Evolutionary conservation across 495 filamentous ascomycete genomes (phyloP), one percentile per base, ranked within the genome.

Genomic region (Penicillium herquei): DNA sequence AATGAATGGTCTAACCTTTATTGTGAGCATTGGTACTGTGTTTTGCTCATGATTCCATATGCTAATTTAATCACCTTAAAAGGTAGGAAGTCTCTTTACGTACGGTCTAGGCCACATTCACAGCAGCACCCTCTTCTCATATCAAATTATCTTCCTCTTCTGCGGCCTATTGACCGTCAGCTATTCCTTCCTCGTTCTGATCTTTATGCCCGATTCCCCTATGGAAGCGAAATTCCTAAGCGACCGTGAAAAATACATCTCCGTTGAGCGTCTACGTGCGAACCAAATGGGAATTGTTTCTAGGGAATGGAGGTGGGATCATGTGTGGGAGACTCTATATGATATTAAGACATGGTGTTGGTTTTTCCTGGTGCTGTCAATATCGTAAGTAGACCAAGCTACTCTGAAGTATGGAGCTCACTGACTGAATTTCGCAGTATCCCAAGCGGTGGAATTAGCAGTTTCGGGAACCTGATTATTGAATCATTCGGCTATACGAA

Each of bases 51-150:
- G 21, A 2, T 26, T 26, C 21, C 21, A 26, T 26, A 26, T 26
- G 21, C 50, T 44, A 18, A 10, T 16, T 6, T 35, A 32, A 16
- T 3, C 14, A 26, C 34, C 4, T 32, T n/a, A 6, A 18, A n/a
- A 52, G 50, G 68, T 68, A 12, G 68, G 63, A 0, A 65, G 63
- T 40, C 40, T 83, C 9, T 71, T 84, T 39, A 78, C 78, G 5
- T 85, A 81, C 46, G 80, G 81, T 6, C 70, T 86, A 12, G 81
- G 79, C 2, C 81, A 84, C 57, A 80, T 84, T 52, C 54, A 73
- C 2, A 78, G 72, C 52, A 18, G 66, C 6, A 61, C 63, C 3
- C 65, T 85, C 17, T 74, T n/a, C 13, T 52, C 50, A 4, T 52
- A 44, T 34, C 50, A 52, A 42, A 43, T 45, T 34, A 43, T 52